Evolutionary conservation across 2,329 filamentous ascomycete genomes (phyloP), one percentile per base, ranked within the genome.

Genomic region (Nigrospora oryzae): DNA sequence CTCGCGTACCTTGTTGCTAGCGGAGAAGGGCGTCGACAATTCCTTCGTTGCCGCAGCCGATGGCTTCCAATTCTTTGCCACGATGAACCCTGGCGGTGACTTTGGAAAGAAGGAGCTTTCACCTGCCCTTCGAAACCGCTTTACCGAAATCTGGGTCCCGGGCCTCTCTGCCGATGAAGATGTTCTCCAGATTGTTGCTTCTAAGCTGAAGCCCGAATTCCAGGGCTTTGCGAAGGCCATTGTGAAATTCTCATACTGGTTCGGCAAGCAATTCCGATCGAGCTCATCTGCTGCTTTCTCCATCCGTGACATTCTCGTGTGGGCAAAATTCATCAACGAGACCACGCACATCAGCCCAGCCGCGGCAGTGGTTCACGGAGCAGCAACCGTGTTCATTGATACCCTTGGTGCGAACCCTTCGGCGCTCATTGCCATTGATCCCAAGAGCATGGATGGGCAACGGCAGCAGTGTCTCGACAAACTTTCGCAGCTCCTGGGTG

Each of bases 101-200:
- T 98, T 97, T 62, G 93, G 93, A 52, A 99, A 99, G 68, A 89
- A 91, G 54, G 93, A 99, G 63, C 75, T 99, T 12, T 98, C 93
- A 1, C 93, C 93, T 3, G 94, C 93, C 13, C 70, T 99, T 48
- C 79, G 93, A 38, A 98, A 99, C 61, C 86, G 93, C 48, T 95
- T 99, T 62, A 99, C 93, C 0, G 93, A 99, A 64, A 96, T 99
- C 10, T 98, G 93, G 93, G 93, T 97, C 1, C 89, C 93, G 1
- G 79, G 90, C 1, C 69, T 97, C 47, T 89, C 89, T 1, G 86
- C 91, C 48, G 77, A 81, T 42, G 83, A 89, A 30, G 94, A 99
- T 59, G 83, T 97, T 32, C 67, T 89, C 16, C 85, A 94, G 37
- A 98, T 99, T 52, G 81, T 97, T 14, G 70, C 75, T 42, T 80